phyloP scores from a whole-genome alignment of 257 asterid genomes.

The Penstemon davidsonii region DNA sequence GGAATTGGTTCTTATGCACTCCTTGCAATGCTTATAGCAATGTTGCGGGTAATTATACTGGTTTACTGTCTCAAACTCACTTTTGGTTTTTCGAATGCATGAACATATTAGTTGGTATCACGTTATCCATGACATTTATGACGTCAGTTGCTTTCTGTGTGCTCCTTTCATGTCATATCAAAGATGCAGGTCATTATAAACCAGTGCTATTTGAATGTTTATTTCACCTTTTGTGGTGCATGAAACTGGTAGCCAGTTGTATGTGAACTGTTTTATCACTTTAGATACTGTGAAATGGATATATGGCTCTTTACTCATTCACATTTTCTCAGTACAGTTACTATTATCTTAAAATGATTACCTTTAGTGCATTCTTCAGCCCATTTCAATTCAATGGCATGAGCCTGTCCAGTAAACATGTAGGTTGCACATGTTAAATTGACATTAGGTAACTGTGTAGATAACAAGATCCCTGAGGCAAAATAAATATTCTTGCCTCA shows the following conservation, averaged over 20 bases:
- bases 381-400: neutral
- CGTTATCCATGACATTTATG: conserved; percentile 3
- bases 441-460: neutral
- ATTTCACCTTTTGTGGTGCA: neutral
- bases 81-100: conserved; percentile 3
- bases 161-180: conserved; percentile 1
- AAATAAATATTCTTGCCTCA: neutral
- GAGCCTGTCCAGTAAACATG: conserved; percentile 10
- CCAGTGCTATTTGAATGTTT: neutral
- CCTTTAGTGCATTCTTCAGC: neutral
- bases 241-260: conserved; percentile 3
- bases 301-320: conserved; percentile 4
- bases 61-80: neutral
- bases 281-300: conserved; percentile 3
- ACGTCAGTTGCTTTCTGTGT: neutral
- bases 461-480: neutral
- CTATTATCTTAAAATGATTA: neutral
- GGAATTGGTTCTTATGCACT: conserved; percentile 98
- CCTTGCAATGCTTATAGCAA: conserved; percentile 90
- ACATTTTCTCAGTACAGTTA: neutral
- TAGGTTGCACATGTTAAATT: neutral
- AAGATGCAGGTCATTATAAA: neutral
- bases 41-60: conserved; percentile 70
- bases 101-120: conserved; percentile 9
- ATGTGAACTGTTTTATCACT: neutral